Percentiles rank a stretch among this genome's conserved stretches.
Evolutionary conservation across 2,329 filamentous ascomycete species (phyloP).

Genomic region (Metarhizium robertsii): DNA sequence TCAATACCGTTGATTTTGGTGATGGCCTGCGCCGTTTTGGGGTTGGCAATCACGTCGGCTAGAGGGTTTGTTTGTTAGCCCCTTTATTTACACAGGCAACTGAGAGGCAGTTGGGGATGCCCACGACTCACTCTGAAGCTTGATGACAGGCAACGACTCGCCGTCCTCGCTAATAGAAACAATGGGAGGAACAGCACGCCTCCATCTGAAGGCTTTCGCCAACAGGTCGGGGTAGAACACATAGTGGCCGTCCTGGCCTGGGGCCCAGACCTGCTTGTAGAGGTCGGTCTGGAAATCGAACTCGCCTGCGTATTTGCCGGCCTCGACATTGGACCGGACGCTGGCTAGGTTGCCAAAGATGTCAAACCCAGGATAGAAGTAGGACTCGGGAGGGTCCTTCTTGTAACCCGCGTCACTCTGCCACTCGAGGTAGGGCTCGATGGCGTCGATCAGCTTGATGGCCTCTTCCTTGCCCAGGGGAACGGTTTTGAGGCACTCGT

Average conservation of each 20-base stretch:
- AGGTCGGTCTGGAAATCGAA: conserved; percentile 47
- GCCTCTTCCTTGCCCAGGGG: conserved; percentile 27
- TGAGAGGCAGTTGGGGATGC: background rate
- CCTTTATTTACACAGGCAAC: background rate
- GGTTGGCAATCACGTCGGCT: conserved; percentile 12
- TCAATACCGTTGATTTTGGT: conserved; percentile 18
- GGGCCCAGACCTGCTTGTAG: conserved; percentile 35
- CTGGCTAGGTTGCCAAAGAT: conserved; percentile 34
- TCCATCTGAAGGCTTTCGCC: conserved; percentile 7
- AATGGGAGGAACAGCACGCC: conserved; percentile 22
- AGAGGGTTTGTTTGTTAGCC: background rate
- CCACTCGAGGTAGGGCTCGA: conserved; percentile 34
- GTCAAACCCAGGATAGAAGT: conserved; percentile 39
- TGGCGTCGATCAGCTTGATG: conserved; percentile 23
- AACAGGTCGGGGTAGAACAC: conserved; percentile 12
- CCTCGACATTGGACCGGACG: conserved; percentile 32
- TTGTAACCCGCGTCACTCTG: conserved; percentile 39
- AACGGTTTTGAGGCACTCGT: conserved; percentile 28
- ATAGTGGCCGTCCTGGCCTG: conserved; percentile 57
- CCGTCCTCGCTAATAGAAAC: conserved; percentile 27
- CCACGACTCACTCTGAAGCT: conserved; percentile 12
- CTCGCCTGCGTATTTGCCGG: conserved; percentile 37
- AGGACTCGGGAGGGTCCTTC: conserved; percentile 41
- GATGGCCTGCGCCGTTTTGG: conserved; percentile 13
- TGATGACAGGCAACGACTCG: conserved; percentile 11